Evolutionary conservation across 768 basidiomycete species (phyloP).

Genomic region (Tremella mesenterica): DNA sequence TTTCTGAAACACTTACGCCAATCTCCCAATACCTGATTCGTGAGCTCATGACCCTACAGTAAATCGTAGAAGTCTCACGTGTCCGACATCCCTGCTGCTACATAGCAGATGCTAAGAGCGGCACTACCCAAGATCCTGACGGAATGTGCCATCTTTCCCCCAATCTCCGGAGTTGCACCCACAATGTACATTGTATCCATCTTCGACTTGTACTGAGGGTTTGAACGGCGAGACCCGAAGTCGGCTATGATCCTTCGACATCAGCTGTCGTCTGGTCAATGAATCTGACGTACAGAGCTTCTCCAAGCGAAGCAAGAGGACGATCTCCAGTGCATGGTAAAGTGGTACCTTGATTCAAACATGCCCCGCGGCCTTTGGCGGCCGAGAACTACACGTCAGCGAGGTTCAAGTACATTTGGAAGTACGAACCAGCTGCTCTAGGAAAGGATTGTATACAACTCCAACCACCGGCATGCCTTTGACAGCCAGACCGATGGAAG

Average conservation of each 20-base stretch:
- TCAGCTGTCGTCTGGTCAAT: not conserved
- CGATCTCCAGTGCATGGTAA: slow-evolving; percentile 58
- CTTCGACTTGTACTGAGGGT: slow-evolving; percentile 47
- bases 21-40: slow-evolving; percentile 26
- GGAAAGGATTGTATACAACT: slow-evolving; percentile 87
- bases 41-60: slow-evolving; percentile 32
- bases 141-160: slow-evolving; percentile 77
- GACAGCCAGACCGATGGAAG: slow-evolving; percentile 83
- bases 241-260: slow-evolving; percentile 28
- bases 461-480: slow-evolving; percentile 73
- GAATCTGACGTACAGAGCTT: slow-evolving; percentile 50
- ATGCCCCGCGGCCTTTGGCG: slow-evolving; percentile 69
- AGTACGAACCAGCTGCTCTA: slow-evolving; percentile 61
- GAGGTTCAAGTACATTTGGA: not conserved
- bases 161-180: slow-evolving; percentile 62
- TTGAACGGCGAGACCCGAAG: slow-evolving; percentile 21
- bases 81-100: slow-evolving; percentile 81
- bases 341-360: slow-evolving; percentile 54
- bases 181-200: slow-evolving; percentile 62
- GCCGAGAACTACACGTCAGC: slow-evolving; percentile 54
- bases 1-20: slow-evolving; percentile 50
- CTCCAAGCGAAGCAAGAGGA: slow-evolving; percentile 59
- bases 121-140: slow-evolving; percentile 61
- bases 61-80: slow-evolving; percentile 47
- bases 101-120: slow-evolving; percentile 49